Percentiles rank a stretch among this genome's conserved stretches.
phyloP scores from a whole-genome alignment of 345 rosid species.

The Acer negundo region DNA sequence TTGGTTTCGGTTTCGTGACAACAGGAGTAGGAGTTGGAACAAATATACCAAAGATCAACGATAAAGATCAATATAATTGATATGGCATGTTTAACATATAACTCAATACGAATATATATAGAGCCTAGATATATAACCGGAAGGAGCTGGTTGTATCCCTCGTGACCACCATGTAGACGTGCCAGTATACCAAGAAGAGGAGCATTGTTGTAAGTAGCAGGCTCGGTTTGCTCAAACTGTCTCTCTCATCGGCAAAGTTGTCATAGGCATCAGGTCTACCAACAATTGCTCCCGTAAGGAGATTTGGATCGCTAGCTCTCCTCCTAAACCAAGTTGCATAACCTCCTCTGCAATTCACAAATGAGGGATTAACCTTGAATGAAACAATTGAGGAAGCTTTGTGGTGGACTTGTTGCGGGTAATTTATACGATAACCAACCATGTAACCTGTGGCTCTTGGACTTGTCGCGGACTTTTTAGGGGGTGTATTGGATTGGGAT shows the following conservation, averaged over 20 bases:
- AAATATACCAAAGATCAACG: slow-evolving; percentile 32
- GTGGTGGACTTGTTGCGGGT: slow-evolving; percentile 89
- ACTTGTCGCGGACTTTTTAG: too few relatives aligned
- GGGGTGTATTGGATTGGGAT: too few relatives aligned
- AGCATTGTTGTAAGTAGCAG: slow-evolving; percentile 98
- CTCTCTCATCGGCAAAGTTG: slow-evolving; percentile 89
- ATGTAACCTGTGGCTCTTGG: slow-evolving; percentile 95
- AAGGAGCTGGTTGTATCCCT: slow-evolving; percentile 85
- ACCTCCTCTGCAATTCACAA: slow-evolving; percentile 90
- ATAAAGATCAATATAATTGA: slow-evolving; percentile 11
- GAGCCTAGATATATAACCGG: slow-evolving; percentile 58
- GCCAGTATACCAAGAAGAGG: slow-evolving; percentile 92
- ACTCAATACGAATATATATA: neutral
- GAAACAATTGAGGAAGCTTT: slow-evolving; percentile 93
- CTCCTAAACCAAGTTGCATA: slow-evolving; percentile 87
- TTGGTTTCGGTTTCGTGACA: slow-evolving; percentile 39
- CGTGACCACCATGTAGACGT: slow-evolving; percentile 61
- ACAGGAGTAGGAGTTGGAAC: slow-evolving; percentile 52
- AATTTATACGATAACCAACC: slow-evolving; percentile 97
- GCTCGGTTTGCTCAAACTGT: slow-evolving; percentile 96
- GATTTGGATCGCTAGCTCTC: slow-evolving; percentile 82
- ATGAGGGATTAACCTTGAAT: slow-evolving; percentile 55
- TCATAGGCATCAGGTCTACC: slow-evolving; percentile 98
- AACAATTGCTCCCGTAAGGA: slow-evolving; percentile 87
- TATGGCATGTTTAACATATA: neutral